Percentiles rank a stretch among this genome's conserved stretches.
phyloP scores from a whole-genome alignment of 192 early-diverging fungal species.

The Mortierella antarctica region DNA sequence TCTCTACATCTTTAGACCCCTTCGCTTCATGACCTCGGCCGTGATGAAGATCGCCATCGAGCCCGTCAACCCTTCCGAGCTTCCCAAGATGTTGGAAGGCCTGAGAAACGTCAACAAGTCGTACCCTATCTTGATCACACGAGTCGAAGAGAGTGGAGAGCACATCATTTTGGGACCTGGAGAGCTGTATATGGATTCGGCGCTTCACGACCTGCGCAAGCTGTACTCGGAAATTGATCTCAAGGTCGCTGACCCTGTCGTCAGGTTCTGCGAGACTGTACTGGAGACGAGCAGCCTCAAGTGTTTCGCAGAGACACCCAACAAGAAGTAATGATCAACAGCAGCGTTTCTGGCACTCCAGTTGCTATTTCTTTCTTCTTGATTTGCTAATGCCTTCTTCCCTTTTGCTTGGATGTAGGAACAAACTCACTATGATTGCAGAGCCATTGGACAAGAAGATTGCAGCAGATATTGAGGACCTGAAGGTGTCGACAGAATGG shows the following conservation, averaged over 20 bases:
- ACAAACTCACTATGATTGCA: conserved; percentile 95
- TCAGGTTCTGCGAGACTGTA: conserved; percentile 95
- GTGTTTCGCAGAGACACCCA: conserved; percentile 98
- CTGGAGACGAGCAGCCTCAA: conserved; percentile 93
- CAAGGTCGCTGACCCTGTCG: conserved; percentile 98
- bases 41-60: conserved; percentile 97
- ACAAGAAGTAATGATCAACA: conserved; percentile 80
- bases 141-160: conserved; percentile 97
- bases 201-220: conserved; percentile 92
- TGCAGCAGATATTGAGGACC: conserved; percentile 91
- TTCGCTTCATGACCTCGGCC: conserved; percentile 83
- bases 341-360: neutral
- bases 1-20: conserved; percentile 85
- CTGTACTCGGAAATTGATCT: conserved; percentile 97
- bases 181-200: conserved; percentile 96
- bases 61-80: conserved; percentile 96
- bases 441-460: conserved; percentile 94
- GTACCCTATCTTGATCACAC: conserved; percentile 90
- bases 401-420: conserved; percentile 59
- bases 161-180: conserved; percentile 95
- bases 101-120: conserved; percentile 95
- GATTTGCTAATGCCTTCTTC: neutral
- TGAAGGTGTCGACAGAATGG: conserved; percentile 78
- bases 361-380: neutral
- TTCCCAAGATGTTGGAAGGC: conserved; percentile 98